A percentile compares a stretch with the other conserved stretches of the same genome.
Conservation (phyloP, 805 yeast genomes). For the Starmera caribaea region DNA sequence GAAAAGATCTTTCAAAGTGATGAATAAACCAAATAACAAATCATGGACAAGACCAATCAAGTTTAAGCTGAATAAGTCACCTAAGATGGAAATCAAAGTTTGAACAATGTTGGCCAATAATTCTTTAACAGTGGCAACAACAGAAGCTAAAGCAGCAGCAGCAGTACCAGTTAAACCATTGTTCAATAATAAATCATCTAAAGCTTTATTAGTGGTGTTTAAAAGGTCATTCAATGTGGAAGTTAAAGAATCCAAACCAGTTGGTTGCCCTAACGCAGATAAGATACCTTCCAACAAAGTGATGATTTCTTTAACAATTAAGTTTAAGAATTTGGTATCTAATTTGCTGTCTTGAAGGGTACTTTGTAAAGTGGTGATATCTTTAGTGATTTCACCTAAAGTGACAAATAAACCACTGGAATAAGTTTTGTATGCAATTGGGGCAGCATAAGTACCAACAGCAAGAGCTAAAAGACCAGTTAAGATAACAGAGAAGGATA, state of each 20-base stretch:
- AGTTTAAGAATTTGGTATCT: slow-evolving; percentile 3
- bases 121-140: slow-evolving; percentile 1
- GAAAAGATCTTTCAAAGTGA: slow-evolving; percentile 4
- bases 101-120: slow-evolving; percentile 3
- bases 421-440: too few relatives aligned
- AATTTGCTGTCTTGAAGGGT: background rate
- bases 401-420: too few relatives aligned
- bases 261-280: slow-evolving; percentile 5
- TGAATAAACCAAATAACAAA: slow-evolving; percentile 6
- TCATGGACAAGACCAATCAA: slow-evolving; percentile 9
- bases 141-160: slow-evolving; percentile 1
- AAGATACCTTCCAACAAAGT: slow-evolving; percentile 5
- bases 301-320: slow-evolving; percentile 2
- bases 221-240: slow-evolving; percentile 4
- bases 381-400: background rate
- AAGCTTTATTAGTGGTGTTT: slow-evolving; percentile 4
- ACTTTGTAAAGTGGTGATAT: too few relatives aligned
- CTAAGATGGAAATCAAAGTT: slow-evolving; percentile 2
- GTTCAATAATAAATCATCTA: slow-evolving; percentile 3
- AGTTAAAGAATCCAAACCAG: slow-evolving; percentile 5
- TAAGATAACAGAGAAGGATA: too few relatives aligned
- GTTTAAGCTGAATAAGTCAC: slow-evolving; percentile 6
- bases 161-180: slow-evolving; percentile 4
- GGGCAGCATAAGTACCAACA: too few relatives aligned
- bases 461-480: too few relatives aligned